Evolutionary conservation across 1,284 basidiomycete species (phyloP).

Genomic region (Vanrija sp.): DNA sequence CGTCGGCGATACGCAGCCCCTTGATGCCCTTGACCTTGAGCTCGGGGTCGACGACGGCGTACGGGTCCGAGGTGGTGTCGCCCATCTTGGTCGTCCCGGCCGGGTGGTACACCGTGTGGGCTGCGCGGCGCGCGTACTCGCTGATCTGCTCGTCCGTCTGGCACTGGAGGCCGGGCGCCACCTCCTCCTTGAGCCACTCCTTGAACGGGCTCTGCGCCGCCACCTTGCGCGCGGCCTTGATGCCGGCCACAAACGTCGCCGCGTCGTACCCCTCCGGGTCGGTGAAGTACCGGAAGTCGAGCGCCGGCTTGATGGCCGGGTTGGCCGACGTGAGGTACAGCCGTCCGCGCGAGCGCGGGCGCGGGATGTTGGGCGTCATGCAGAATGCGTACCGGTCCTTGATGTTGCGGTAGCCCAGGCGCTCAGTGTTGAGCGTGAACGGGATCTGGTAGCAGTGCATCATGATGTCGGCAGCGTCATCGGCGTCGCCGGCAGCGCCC

Average conservation of each 20-base stretch:
- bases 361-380: conserved; percentile 22
- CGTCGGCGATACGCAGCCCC: conserved; percentile 18
- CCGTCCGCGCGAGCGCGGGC: conserved; percentile 11
- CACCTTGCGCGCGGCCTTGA: conserved; percentile 16
- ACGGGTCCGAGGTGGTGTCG: background rate
- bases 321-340: conserved; percentile 11
- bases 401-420: conserved; percentile 14
- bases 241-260: conserved; percentile 15
- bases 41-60: conserved; percentile 11
- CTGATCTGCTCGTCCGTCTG: conserved; percentile 16
- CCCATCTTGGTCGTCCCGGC: conserved; percentile 20
- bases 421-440: conserved; percentile 20
- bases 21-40: conserved; percentile 17
- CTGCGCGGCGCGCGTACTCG: conserved; percentile 19
- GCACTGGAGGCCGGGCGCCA: conserved; percentile 8
- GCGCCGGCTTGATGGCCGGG: conserved; percentile 16
- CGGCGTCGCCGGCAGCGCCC: background rate
- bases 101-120: conserved; percentile 21
- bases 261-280: conserved; percentile 19
- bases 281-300: conserved; percentile 22
- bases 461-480: conserved; percentile 18
- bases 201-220: conserved; percentile 16
- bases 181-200: conserved; percentile 17
- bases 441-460: conserved; percentile 25
- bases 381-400: conserved; percentile 18